Base-by-base conservation (phyloP, 2,329 filamentous ascomycete species). In the Alternaria angustiovoidea region DNA sequence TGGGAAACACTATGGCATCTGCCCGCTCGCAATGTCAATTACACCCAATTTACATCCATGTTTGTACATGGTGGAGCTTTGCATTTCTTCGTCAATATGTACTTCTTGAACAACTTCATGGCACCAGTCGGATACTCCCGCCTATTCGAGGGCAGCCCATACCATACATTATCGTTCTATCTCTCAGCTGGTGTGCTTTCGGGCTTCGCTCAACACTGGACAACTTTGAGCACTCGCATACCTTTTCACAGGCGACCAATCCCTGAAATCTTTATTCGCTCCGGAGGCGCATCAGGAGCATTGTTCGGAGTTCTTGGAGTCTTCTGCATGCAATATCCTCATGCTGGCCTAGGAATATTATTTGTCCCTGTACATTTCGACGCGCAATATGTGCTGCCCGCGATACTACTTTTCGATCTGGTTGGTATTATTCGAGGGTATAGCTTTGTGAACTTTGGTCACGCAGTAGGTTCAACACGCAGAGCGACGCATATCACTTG, bases 251-350 rank as follows among this genome's bases (percentile, higher is more conserved):
- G 64, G 39, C 54, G 66, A 8, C 18, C 56, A 18, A 61, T 69
- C 26, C 71, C 64, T 2, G 64, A 70, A 18, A 66, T 72, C 4
- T 69, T 73, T 48, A 71, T 75, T 36, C 64, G 66, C 36, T 67
- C 66, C 30, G 74, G 74, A n/a, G 75, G 75, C 28, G 74, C 75
- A 6, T 76, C 74, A 54, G 75, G 75, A 20, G 75, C 75, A 9
- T 53, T 78, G 7, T 76, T 77, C 48, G 72, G 68, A 14, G 56
- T 75, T 5, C 56, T 75, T 3, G 69, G 71, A 9, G 64, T 66
- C 2, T 78, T 75, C 44, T 76, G 74, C 43, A 70, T 71, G 64
- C 67, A 76, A 47, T 76, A 75, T 51, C 75, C 75, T 0, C 64
- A 67, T 9, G 64, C 68, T 16, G 64, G 68, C 7, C 55, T 78